These are phyloP conservation scores for Ustilago trichophora DNA, from an alignment of 1,284 basidiomycete species.

Conservation along the genomic window DNA sequence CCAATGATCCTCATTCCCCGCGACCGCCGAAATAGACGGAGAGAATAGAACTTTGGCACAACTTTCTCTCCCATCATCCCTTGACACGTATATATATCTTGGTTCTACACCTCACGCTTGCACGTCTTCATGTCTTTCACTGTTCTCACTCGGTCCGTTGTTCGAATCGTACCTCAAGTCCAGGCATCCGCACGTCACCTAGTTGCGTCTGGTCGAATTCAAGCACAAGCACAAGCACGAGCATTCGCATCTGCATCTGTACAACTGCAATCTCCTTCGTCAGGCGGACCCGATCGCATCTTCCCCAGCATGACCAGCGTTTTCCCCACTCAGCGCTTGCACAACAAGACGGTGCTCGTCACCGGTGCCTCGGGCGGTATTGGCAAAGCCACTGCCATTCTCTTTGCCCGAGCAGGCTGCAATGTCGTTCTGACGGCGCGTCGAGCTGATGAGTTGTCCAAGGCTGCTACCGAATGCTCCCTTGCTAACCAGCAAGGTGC, in stretches of 20 bases:
- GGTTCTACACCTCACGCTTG: not conserved
- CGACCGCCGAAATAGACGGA: not conserved
- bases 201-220: not conserved
- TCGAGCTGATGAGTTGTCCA: conserved; percentile 64
- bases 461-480: conserved; percentile 70
- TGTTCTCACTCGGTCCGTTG: conserved; percentile 10
- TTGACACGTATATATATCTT: not conserved
- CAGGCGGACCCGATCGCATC: conserved; percentile 19
- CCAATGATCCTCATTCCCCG: no score
- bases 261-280: not conserved
- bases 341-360: conserved; percentile 84
- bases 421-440: conserved; percentile 69
- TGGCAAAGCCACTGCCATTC: conserved; percentile 68
- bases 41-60: no score
- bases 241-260: conserved; percentile 3
- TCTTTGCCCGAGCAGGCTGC: conserved; percentile 66
- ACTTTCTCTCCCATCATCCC: not conserved
- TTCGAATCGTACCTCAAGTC: conserved; percentile 13
- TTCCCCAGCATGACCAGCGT: conserved; percentile 50
- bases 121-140: conserved; percentile 29
- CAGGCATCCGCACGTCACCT: conserved; percentile 5
- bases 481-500: conserved; percentile 78
- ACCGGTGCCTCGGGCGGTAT: conserved; percentile 87
- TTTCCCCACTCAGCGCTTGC: conserved; percentile 67
- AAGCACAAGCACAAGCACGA: conserved; percentile 1